phyloP scores from a whole-genome alignment of 495 filamentous ascomycete species.

The Ascobolus immersus region DNA sequence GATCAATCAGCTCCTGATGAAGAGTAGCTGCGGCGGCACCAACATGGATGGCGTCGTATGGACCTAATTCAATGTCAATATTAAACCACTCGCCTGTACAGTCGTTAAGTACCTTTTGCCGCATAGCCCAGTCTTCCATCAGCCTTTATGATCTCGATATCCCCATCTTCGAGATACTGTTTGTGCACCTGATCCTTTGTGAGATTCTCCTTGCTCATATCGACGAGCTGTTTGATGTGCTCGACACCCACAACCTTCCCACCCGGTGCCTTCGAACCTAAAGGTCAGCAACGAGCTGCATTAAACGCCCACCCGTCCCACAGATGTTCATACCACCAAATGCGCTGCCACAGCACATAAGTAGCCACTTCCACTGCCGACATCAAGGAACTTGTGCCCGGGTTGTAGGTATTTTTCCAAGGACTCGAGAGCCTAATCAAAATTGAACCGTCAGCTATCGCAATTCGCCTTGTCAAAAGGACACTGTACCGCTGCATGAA shows the following conservation, averaged over 20 bases:
- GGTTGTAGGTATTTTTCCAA: constrained; percentile 8
- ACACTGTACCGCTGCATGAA: constrained; percentile 43
- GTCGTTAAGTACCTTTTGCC: constrained; percentile 20
- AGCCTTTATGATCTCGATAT: constrained; percentile 46
- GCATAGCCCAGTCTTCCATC: constrained; percentile 62
- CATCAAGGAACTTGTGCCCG: constrained; percentile 39
- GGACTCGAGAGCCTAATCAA: constrained; percentile 10
- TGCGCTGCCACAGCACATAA: constrained; percentile 74
- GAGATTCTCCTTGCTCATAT: constrained; percentile 52
- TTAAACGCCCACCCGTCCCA: too few species aligned
- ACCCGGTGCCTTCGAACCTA: constrained; percentile 1
- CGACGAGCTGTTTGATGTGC: constrained; percentile 55
- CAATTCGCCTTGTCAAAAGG: neutral
- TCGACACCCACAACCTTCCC: constrained; percentile 62
- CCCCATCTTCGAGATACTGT: constrained; percentile 29
- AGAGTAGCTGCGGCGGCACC: constrained; percentile 60
- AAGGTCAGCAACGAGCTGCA: too few species aligned
- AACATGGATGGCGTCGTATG: constrained; percentile 81
- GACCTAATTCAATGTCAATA: too few species aligned
- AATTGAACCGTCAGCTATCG: neutral
- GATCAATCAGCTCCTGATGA: constrained; percentile 47
- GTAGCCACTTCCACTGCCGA: constrained; percentile 79
- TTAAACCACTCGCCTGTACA: too few species aligned
- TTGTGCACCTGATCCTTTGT: constrained; percentile 40
- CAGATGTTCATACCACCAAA: constrained; percentile 30